Evolutionary conservation across 129 eudicot species (phyloP), one percentile per base, ranked within the genome.

Genomic region (Deinandra increscens): DNA sequence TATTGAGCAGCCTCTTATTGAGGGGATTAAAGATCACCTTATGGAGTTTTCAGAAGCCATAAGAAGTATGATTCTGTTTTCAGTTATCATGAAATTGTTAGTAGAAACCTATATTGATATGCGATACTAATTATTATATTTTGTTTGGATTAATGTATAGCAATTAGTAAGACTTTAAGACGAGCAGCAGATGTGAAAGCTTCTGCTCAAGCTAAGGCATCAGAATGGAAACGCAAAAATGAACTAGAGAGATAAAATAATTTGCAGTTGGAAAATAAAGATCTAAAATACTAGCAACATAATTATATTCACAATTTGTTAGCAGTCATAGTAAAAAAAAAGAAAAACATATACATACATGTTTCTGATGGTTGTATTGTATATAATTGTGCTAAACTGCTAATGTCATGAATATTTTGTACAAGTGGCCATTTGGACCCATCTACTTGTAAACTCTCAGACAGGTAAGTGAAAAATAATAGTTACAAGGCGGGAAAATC

Each of bases 161-260:
- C 99, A 76, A 93, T 94, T 71, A 84, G 92, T 66, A 94, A 89
- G 86, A 90, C 88, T 60, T 74, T 94, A 64, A 80, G 93, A 68
- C 82, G 77, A 64, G 97, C 77, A 37, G 85, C 95, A 48, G 99
- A 94, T 78, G 99, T 93, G 22, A 94, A 94, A 84, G 99, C 99
- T 59, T 81, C 97, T 60, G 97, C 97, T 45, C 92, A 83, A 78
- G 91, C 96, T 49, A 97, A 94, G 77, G 99, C 99, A 13, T 81
- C 87, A 70, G 99, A 94, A 70, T 94, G 99, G 99, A 89, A 94
- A 82, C 97, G 97, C 17, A 94, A 89, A 79, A 89, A 84, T 79
- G 99, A 94, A 79, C 70, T 83, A 72, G 97, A 89, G 84, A 81
- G 85, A 70, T 78, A 74, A 38, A 79, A 79, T 46, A 94, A 89